Percentiles rank a stretch among this genome's conserved stretches.
Evolutionary conservation across 2,329 filamentous ascomycete genomes (phyloP).

Genomic region (Clarireedia homoeocarpa): DNA sequence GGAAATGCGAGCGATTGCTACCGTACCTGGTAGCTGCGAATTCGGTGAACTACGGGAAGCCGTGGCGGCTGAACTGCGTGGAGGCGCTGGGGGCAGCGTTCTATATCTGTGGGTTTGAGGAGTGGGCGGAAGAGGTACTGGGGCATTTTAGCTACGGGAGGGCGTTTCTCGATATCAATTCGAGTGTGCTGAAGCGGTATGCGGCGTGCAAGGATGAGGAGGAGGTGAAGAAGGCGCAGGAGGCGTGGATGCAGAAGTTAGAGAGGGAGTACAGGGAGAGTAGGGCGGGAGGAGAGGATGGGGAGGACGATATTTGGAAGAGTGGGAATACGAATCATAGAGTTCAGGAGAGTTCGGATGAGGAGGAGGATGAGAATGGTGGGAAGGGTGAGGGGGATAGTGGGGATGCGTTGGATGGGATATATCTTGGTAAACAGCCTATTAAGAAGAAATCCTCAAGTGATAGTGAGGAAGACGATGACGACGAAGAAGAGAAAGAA

Average conservation of each 20-base stretch:
- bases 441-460: slow-evolving; percentile 27
- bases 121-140: slow-evolving; percentile 83
- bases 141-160: slow-evolving; percentile 81
- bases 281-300: slow-evolving; percentile 54
- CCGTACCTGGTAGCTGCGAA: slow-evolving; percentile 97
- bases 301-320: slow-evolving; percentile 74
- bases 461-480: slow-evolving; percentile 29
- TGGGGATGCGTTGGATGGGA: slow-evolving; percentile 44
- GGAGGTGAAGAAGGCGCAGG: slow-evolving; percentile 75
- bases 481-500: neutral
- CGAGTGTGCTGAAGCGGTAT: slow-evolving; percentile 72
- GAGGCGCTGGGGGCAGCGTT: slow-evolving; percentile 92
- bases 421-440: slow-evolving; percentile 45
- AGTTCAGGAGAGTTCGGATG: slow-evolving; percentile 43
- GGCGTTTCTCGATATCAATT: slow-evolving; percentile 87
- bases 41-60: slow-evolving; percentile 92
- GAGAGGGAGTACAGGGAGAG: slow-evolving; percentile 84
- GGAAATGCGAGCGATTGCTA: slow-evolving; percentile 82
- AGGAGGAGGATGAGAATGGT: slow-evolving; percentile 33
- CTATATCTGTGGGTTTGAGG: slow-evolving; percentile 80
- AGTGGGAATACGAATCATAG: slow-evolving; percentile 78
- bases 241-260: slow-evolving; percentile 80
- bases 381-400: slow-evolving; percentile 40
- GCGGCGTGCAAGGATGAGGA: slow-evolving; percentile 76
- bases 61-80: slow-evolving; percentile 91